Evolutionary conservation across 2,329 filamentous ascomycete species (phyloP), one percentile per base, ranked within the genome.

Genomic region (Fusarium pilosicola): DNA sequence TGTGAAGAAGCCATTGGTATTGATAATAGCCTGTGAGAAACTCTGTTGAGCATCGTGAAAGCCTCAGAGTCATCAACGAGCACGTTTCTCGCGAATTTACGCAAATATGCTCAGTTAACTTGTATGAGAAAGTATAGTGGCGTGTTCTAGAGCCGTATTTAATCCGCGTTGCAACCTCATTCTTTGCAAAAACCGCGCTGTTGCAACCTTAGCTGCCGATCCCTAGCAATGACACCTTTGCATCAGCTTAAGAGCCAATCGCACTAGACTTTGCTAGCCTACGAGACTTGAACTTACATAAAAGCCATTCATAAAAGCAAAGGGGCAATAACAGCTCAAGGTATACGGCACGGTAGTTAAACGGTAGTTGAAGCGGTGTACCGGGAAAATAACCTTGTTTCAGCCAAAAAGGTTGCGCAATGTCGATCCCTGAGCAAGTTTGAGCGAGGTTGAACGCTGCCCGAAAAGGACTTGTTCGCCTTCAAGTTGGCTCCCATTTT

Each of bases 381-480:
- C 46, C 28, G 26, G 17, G 22, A 32, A 42, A 59, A 46, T 18
- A 34, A n/a, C 36, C 24, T 41, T 60, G 42, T 30, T 20, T 45
- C 46, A 32, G 24, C 62, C 68, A 71, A 55, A 74, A 41, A 12
- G 68, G 71, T 74, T 74, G 63, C 68, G 28, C 45, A 46, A n/a
- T 44, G 59, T 20, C 59, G 56, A 74, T 74, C 63, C 17, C 48
- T 41, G 45, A 6, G 41, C 17, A 57, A 44, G 32, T 24, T 48
- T 36, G 46, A 32, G 36, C 6, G 20, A 32, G 28, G 10, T 24
- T 10, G 14, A 28, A 34, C 11, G 7, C 30, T 24, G 44, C 18
- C 17, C 2, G 11, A n/a, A n/a, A 48, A 18, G 17, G 15, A 20
- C 2, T 20, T 7, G 22, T 10, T 39, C 13, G 12, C 32, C n/a